phyloP scores from a whole-genome alignment of 1,284 basidiomycete species.

The Ganoderma lingzhi region DNA sequence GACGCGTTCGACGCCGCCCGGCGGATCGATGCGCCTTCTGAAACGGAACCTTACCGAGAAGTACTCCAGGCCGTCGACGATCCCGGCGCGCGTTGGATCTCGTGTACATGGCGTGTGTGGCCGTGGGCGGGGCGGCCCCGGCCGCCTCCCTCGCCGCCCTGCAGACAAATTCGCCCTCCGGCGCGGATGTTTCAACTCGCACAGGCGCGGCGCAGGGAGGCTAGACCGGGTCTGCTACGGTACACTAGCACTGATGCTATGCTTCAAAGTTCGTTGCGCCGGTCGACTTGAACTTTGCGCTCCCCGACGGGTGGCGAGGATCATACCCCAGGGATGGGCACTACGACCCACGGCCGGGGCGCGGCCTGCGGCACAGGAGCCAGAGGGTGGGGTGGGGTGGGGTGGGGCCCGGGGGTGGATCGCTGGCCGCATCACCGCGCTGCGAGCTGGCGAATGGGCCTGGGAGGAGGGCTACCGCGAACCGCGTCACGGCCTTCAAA shows the following conservation, averaged over 20 bases:
- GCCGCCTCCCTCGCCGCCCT: neutral
- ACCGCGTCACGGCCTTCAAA: neutral
- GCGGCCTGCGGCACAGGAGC: neutral
- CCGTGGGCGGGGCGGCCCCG: neutral
- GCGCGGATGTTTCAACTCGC: neutral
- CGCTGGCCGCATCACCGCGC: too few relatives aligned
- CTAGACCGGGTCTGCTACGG: neutral
- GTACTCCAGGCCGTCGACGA: neutral
- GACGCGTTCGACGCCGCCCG: neutral
- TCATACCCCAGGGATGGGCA: too few relatives aligned
- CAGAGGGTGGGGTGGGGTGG: too few relatives aligned
- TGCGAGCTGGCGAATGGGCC: too few relatives aligned
- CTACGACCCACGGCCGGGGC: neutral
- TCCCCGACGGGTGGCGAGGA: neutral
- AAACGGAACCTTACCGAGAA: too few relatives aligned
- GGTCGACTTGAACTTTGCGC: slow-evolving; percentile 1
- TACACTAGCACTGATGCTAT: neutral
- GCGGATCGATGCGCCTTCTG: neutral
- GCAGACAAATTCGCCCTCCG: neutral
- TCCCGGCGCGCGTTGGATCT: neutral
- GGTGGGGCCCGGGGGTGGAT: too few relatives aligned
- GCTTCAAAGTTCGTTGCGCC: neutral
- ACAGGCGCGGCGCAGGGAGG: neutral
- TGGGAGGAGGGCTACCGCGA: neutral
- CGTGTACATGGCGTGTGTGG: neutral